Evolutionary conservation across 2,329 filamentous ascomycete genomes (phyloP).

Genomic region (Pseudopithomyces chartarum): DNA sequence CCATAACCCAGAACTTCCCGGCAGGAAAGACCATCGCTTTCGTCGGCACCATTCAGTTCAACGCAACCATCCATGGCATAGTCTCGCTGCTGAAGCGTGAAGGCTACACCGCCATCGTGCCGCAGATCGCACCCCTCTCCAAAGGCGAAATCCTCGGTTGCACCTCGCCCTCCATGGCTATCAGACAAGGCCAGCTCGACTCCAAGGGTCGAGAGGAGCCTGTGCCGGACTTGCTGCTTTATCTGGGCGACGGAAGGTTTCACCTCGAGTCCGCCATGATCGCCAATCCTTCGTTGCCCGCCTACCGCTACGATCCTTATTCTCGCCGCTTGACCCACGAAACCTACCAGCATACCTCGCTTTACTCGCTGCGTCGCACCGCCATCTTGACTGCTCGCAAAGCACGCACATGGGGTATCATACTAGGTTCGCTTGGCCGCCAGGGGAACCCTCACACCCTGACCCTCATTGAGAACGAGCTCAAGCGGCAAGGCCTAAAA

Average conservation of each 20-base stretch:
- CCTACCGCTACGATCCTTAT: conserved; percentile 97
- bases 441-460: conserved; percentile 97
- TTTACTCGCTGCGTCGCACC: conserved; percentile 77
- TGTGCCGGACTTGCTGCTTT: conserved; percentile 74
- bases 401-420: conserved; percentile 91
- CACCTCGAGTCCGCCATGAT: conserved; percentile 99
- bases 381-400: conserved; percentile 77
- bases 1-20: conserved; percentile 85
- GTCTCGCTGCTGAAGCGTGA: conserved; percentile 77
- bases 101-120: conserved; percentile 84
- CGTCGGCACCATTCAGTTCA: conserved; percentile 98
- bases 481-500: conserved; percentile 73
- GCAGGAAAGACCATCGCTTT: conserved; percentile 86
- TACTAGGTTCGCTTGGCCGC: conserved; percentile 86
- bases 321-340: conserved; percentile 89
- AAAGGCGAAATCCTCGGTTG: conserved; percentile 98
- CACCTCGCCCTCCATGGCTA: conserved; percentile 70
- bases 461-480: conserved; percentile 78
- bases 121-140: conserved; percentile 89
- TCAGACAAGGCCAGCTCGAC: conserved; percentile 41
- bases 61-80: conserved; percentile 90
- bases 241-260: conserved; percentile 90
- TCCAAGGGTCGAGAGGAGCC: conserved; percentile 53
- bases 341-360: conserved; percentile 88
- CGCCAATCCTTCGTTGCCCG: conserved; percentile 87